phyloP scores from a whole-genome alignment of 345 rosid species.

The Arabis alpina region DNA sequence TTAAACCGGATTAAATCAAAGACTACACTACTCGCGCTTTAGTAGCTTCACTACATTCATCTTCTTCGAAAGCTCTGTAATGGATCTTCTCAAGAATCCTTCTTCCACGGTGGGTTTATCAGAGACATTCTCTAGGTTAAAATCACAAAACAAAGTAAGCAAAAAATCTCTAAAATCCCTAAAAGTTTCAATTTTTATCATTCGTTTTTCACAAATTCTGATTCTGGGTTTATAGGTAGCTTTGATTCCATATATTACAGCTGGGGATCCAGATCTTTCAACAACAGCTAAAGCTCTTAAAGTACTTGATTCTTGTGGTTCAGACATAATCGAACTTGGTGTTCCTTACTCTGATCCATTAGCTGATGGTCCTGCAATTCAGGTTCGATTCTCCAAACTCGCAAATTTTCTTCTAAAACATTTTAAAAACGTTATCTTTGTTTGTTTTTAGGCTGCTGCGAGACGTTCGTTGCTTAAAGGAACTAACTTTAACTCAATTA shows the following conservation, averaged over 20 bases:
- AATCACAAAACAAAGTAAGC: constrained; percentile 63
- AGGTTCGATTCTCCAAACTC: constrained; percentile 53
- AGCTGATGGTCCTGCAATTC: constrained; percentile 94
- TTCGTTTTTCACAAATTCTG: background rate
- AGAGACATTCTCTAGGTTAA: constrained; percentile 68
- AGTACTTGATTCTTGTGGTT: constrained; percentile 78
- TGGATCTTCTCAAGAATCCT: constrained; percentile 55
- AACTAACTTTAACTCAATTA: constrained; percentile 68
- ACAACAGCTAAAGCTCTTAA: constrained; percentile 85
- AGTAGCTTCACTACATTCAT: constrained; percentile 27
- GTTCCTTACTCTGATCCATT: constrained; percentile 92
- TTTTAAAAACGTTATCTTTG: constrained; percentile 1
- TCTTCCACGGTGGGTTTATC: constrained; percentile 53
- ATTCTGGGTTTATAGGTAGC: constrained; percentile 60
- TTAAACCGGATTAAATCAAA: background rate
- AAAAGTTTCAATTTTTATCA: constrained; percentile 20
- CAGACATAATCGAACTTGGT: constrained; percentile 84
- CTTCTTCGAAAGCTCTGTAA: constrained; percentile 45
- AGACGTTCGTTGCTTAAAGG: constrained; percentile 80
- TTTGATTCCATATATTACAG: constrained; percentile 85
- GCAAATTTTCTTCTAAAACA: background rate
- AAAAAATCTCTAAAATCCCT: background rate
- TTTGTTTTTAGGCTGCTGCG: constrained; percentile 75
- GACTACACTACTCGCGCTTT: constrained; percentile 1
- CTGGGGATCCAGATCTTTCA: constrained; percentile 98